phyloP scores from a whole-genome alignment of 176 grass and related monocot species.

The Oryza meridionalis region DNA sequence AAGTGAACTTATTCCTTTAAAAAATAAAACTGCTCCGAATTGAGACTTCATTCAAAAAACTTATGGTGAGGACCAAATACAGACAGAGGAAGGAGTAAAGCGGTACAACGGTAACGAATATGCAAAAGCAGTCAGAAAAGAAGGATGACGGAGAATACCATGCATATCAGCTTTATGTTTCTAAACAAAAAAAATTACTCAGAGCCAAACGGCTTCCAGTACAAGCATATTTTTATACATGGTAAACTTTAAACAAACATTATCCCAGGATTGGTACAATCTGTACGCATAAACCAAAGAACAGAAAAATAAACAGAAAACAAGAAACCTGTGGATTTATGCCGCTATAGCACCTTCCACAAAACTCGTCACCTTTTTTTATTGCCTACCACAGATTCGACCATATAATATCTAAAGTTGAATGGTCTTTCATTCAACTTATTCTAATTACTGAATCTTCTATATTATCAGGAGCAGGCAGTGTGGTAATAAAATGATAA shows the following conservation, averaged over 20 bases:
- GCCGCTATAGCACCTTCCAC: constrained; percentile 14
- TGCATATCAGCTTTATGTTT: not conserved
- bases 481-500: constrained; percentile 12
- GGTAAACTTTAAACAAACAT: constrained; percentile 25
- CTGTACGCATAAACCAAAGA: constrained; percentile 16
- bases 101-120: not conserved
- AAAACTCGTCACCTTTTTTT: constrained; percentile 29
- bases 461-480: constrained; percentile 30
- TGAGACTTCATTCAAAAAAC: not conserved
- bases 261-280: constrained; percentile 29
- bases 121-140: not conserved
- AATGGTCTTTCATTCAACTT: constrained; percentile 44
- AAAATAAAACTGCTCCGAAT: not conserved
- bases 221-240: constrained; percentile 31
- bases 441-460: constrained; percentile 43
- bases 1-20: too few species aligned
- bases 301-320: constrained; percentile 7
- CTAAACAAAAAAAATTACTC: constrained; percentile 40
- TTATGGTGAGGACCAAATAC: not conserved
- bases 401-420: constrained; percentile 38
- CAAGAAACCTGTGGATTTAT: constrained; percentile 25
- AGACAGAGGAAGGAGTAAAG: not conserved
- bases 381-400: constrained; percentile 32
- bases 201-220: constrained; percentile 29
- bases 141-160: not conserved